Percentiles rank a stretch among this genome's conserved stretches.
Conservation (phyloP, 257 asterid genomes). For the Anisodus tanguticus region DNA sequence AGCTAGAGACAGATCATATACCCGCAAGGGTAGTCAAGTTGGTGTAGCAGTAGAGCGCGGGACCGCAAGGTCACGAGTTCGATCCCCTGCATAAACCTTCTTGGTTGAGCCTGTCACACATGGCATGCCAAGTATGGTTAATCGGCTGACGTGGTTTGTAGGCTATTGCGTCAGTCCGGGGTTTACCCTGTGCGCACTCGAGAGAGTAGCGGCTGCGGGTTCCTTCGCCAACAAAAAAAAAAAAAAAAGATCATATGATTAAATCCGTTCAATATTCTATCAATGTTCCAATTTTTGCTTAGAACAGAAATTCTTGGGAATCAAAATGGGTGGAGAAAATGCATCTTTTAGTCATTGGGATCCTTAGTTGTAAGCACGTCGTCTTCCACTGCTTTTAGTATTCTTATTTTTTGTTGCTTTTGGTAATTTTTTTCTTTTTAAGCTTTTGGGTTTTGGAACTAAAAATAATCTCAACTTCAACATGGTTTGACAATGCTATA, state of each 20-base stretch:
- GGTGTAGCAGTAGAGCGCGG: no score
- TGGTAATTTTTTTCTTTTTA: conserved; percentile 1
- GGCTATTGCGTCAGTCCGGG: no score
- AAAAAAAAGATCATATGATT: conserved; percentile 24
- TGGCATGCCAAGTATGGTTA: no score
- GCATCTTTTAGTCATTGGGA: conserved; percentile 11
- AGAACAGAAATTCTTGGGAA: background rate
- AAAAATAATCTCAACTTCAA: background rate
- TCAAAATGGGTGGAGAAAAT: background rate
- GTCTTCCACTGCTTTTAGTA: background rate
- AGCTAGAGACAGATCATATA: conserved; percentile 30
- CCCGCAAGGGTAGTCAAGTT: no score
- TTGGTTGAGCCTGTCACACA: no score
- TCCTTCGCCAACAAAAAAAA: no score
- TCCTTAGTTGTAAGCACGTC: conserved; percentile 28
- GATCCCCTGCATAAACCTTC: no score
- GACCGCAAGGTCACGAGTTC: no score
- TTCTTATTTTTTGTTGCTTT: background rate
- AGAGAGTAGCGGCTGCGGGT: no score
- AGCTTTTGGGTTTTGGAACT: background rate
- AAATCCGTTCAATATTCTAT: conserved; percentile 1
- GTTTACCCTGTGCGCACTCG: no score
- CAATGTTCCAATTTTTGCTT: background rate
- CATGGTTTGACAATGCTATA: conserved; percentile 19
- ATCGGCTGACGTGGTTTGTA: no score